Percentiles rank a stretch among this genome's conserved stretches.
phyloP scores from a whole-genome alignment of 192 early-diverging fungal species.

The Gryganskiella cystojenkinii region DNA sequence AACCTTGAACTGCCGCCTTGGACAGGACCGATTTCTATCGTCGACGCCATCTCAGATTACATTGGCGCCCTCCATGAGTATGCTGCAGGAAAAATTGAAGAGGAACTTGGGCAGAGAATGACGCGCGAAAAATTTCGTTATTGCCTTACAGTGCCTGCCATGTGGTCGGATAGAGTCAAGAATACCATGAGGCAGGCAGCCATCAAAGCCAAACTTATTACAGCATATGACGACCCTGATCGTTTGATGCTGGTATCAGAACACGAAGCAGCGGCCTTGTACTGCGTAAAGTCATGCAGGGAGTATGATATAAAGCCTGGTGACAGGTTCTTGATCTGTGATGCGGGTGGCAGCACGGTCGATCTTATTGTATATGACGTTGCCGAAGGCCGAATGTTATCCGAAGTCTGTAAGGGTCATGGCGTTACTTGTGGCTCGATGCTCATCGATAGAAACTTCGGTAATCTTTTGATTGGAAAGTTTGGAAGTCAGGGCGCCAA shows the following conservation, averaged over 20 bases:
- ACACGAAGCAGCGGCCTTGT: slow-evolving; percentile 54
- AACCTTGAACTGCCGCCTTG: slow-evolving; percentile 21
- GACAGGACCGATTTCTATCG: slow-evolving; percentile 29
- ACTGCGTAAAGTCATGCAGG: slow-evolving; percentile 52
- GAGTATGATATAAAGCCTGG: slow-evolving; percentile 36
- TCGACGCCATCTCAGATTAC: slow-evolving; percentile 46
- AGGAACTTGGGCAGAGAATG: slow-evolving; percentile 37
- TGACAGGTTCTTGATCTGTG: slow-evolving; percentile 34
- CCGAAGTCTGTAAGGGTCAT: slow-evolving; percentile 53
- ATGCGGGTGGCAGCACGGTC: slow-evolving; percentile 39
- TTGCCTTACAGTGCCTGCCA: slow-evolving; percentile 12
- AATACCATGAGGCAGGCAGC: slow-evolving; percentile 48
- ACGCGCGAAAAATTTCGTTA: slow-evolving; percentile 47
- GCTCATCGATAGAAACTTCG: slow-evolving; percentile 52
- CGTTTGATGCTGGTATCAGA: slow-evolving; percentile 52
- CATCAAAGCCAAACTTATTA: slow-evolving; percentile 33
- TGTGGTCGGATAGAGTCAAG: slow-evolving; percentile 44
- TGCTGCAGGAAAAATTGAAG: slow-evolving; percentile 30
- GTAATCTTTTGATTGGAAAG: slow-evolving; percentile 32
- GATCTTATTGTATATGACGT: slow-evolving; percentile 53
- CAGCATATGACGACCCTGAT: slow-evolving; percentile 21
- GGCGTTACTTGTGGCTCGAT: slow-evolving; percentile 54
- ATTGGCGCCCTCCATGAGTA: slow-evolving; percentile 33
- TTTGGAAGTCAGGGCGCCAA: slow-evolving; percentile 25
- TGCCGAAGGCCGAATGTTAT: slow-evolving; percentile 21